Evolutionary conservation across 2,329 filamentous ascomycete genomes (phyloP).

Genomic region (Trichophyton schoenleinii): DNA sequence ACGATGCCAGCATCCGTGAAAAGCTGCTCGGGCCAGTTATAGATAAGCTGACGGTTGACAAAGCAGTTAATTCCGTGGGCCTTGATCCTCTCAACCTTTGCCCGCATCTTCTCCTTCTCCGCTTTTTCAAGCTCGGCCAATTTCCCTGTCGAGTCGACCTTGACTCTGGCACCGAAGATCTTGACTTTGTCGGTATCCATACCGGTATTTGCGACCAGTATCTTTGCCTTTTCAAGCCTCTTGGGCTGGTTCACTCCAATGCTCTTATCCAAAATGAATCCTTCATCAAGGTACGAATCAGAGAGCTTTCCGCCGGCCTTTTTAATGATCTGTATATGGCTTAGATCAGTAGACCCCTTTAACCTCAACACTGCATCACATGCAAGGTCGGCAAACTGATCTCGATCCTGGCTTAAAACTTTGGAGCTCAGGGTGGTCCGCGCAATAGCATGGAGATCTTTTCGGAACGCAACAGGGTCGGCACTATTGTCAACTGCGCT

Average conservation of each 20-base stretch:
- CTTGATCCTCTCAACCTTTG: constrained; percentile 98
- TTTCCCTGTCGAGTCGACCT: constrained; percentile 92
- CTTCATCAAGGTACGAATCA: constrained; percentile 94
- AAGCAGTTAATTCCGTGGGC: constrained; percentile 99
- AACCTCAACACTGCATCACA: constrained; percentile 84
- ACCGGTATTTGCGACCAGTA: constrained; percentile 90
- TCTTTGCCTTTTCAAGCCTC: constrained; percentile 94
- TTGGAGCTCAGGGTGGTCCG: constrained; percentile 95
- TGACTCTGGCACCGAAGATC: constrained; percentile 94
- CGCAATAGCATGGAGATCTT: constrained; percentile 81
- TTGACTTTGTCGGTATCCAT: constrained; percentile 99
- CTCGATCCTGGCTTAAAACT: constrained; percentile 78
- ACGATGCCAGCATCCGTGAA: constrained; percentile 96
- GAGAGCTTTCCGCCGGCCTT: constrained; percentile 95
- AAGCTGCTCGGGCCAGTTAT: constrained; percentile 99
- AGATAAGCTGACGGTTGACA: constrained; percentile 97
- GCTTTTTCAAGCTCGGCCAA: constrained; percentile 97
- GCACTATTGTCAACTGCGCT: constrained; percentile 82
- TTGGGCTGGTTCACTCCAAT: constrained; percentile 98
- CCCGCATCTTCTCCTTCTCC: constrained; percentile 98
- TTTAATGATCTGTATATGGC: constrained; percentile 98
- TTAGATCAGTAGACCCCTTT: constrained; percentile 82
- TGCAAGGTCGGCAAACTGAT: constrained; percentile 81
- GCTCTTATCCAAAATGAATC: constrained; percentile 98
- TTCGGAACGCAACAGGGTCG: constrained; percentile 69